Evolutionary conservation across 148 eudicot genomes (phyloP).

Genomic region (Selenicereus undatus): DNA sequence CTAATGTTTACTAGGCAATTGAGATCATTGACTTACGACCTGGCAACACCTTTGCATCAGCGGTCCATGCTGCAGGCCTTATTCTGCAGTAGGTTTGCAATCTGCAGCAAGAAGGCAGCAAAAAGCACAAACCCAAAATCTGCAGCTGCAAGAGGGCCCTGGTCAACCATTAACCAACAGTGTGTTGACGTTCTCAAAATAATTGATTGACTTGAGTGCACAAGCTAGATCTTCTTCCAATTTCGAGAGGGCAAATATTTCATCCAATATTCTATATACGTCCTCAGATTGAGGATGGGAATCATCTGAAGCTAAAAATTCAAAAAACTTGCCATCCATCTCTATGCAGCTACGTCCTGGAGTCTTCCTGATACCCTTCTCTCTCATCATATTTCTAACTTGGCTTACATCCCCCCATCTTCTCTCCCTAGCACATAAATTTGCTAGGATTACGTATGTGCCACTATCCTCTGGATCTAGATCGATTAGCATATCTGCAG

Average conservation of each 20-base stretch:
- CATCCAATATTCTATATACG: slow-evolving; percentile 39
- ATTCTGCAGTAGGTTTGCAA: no score
- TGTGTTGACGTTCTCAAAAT: slow-evolving; percentile 10
- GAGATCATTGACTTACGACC: not conserved
- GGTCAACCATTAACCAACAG: slow-evolving; percentile 10
- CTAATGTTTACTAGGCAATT: not conserved
- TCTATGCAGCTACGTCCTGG: slow-evolving; percentile 69
- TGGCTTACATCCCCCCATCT: slow-evolving; percentile 60
- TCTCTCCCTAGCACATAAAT: slow-evolving; percentile 45
- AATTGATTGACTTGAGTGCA: not conserved
- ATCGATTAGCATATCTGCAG: slow-evolving; percentile 43
- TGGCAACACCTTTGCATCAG: no score
- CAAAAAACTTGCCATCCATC: slow-evolving; percentile 58
- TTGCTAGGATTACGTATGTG: slow-evolving; percentile 53
- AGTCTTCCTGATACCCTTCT: slow-evolving; percentile 57
- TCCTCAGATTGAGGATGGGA: slow-evolving; percentile 52
- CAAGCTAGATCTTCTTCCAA: slow-evolving; percentile 25
- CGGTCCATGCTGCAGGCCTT: no score
- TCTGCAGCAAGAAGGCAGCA: no score
- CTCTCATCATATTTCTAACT: slow-evolving; percentile 63
- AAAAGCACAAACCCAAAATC: no score
- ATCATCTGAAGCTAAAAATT: slow-evolving; percentile 57
- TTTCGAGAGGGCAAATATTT: slow-evolving; percentile 27
- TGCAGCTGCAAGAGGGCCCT: not conserved
- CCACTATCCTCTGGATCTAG: slow-evolving; percentile 67